phyloP scores from a whole-genome alignment of 768 basidiomycete genomes.

The Panaeolus papilionaceus region DNA sequence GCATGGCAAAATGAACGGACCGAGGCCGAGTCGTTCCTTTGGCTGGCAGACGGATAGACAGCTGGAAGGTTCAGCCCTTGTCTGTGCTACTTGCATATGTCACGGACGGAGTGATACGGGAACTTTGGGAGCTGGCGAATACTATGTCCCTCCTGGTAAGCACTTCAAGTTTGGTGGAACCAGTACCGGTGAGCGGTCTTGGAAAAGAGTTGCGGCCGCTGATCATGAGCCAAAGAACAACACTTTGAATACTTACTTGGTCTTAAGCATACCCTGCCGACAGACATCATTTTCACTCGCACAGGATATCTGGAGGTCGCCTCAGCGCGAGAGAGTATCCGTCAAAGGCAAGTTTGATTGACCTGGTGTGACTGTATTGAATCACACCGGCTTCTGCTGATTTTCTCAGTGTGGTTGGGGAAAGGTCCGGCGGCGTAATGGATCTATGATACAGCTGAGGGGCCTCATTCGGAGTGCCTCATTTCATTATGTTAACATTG shows the following conservation, averaged over 20 bases:
- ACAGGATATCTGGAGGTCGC: conserved; percentile 7
- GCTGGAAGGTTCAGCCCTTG: conserved; percentile 2
- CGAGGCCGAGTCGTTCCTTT: background rate
- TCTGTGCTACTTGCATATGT: background rate
- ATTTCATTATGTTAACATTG: background rate
- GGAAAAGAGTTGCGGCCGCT: conserved; percentile 10
- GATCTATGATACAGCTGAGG: conserved; percentile 3
- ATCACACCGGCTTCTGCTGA: conserved; percentile 1
- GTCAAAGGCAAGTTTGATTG: conserved; percentile 3
- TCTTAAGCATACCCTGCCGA: background rate
- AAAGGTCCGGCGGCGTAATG: conserved; percentile 7
- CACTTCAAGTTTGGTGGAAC: background rate
- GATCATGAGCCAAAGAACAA: background rate
- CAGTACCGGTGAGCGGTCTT: conserved; percentile 3
- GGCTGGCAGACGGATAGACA: background rate
- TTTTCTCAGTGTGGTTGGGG: conserved; percentile 13
- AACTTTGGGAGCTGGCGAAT: background rate
- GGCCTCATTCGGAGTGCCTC: background rate
- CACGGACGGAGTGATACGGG: background rate
- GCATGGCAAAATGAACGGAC: background rate
- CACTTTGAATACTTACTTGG: background rate
- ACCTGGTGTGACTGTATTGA: conserved; percentile 6
- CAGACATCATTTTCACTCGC: conserved; percentile 7
- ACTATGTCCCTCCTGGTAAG: background rate
- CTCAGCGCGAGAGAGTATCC: background rate